Conservation (phyloP, 2,329 filamentous ascomycete species). For the Lojkania enalia region DNA sequence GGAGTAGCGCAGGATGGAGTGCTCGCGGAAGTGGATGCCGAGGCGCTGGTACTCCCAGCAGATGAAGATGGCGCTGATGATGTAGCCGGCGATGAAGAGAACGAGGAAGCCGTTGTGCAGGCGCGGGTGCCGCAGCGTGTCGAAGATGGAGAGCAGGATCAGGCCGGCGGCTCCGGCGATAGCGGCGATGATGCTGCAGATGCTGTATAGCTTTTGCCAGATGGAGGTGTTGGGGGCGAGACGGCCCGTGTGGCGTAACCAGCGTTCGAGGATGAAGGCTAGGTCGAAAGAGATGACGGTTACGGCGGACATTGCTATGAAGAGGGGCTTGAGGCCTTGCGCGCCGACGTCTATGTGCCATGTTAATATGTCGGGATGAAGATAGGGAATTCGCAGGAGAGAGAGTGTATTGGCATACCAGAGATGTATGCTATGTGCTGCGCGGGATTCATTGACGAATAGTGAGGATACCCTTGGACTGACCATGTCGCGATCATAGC, state of each 20-base stretch:
- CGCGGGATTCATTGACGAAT: conserved; percentile 60
- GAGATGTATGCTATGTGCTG: conserved; percentile 74
- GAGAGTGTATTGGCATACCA: too few relatives aligned
- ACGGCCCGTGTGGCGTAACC: conserved; percentile 79
- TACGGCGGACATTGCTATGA: conserved; percentile 70
- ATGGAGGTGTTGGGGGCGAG: conserved; percentile 72
- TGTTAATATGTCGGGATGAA: too few relatives aligned
- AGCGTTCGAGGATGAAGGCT: conserved; percentile 79
- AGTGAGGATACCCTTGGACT: conserved; percentile 59
- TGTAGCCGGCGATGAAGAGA: conserved; percentile 84
- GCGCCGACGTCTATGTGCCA: conserved; percentile 57
- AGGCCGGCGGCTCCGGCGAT: conserved; percentile 77
- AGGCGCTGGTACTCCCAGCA: conserved; percentile 89
- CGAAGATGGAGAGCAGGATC: conserved; percentile 82
- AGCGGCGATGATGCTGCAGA: conserved; percentile 67
- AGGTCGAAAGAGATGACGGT: conserved; percentile 81
- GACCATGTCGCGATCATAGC: conserved; percentile 73
- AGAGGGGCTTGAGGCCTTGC: conserved; percentile 70
- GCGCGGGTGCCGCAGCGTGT: conserved; percentile 68
- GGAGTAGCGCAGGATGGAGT: conserved; percentile 72
- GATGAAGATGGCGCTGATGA: conserved; percentile 83
- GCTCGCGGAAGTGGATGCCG: conserved; percentile 75
- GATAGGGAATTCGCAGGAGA: too few relatives aligned
- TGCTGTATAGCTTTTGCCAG: conserved; percentile 65
- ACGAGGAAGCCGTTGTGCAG: conserved; percentile 77